Evolutionary conservation across 176 grass and related monocot genomes (phyloP).

Genomic region (Ampelocalamus luodianensis): DNA sequence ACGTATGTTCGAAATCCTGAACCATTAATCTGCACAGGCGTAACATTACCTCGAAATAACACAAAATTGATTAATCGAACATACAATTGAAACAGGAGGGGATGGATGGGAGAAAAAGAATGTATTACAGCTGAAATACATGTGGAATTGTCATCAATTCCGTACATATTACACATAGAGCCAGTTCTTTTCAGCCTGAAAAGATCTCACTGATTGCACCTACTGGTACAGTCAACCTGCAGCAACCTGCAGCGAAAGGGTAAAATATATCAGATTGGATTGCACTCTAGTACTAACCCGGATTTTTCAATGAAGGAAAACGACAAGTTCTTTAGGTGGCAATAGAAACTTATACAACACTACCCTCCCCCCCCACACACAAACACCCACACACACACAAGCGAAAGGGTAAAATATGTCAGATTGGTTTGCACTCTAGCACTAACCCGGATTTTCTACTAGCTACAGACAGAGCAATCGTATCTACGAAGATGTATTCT

Average conservation of each 20-base stretch:
- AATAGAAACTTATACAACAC: neutral
- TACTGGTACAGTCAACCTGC: constrained; percentile 33
- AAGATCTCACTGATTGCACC: constrained; percentile 8
- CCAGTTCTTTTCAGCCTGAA: neutral
- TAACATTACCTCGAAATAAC: neutral
- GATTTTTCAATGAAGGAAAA: neutral
- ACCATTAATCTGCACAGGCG: neutral
- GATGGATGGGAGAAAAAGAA: neutral
- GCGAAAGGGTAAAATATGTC: too few relatives aligned
- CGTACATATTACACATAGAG: constrained; percentile 33
- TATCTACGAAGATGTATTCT: neutral
- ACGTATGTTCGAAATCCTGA: neutral
- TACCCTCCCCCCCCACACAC: too few relatives aligned
- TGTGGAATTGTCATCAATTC: constrained; percentile 1
- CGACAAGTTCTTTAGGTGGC: neutral
- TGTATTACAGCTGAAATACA: neutral
- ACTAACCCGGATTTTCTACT: too few relatives aligned
- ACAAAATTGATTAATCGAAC: constrained; percentile 7
- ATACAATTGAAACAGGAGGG: neutral
- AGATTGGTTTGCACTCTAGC: too few relatives aligned
- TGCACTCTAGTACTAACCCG: neutral
- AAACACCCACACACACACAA: too few relatives aligned
- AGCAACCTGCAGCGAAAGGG: too few relatives aligned
- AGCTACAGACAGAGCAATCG: neutral
- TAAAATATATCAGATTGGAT: constrained; percentile 19